Evolutionary conservation across 106 monocot species (phyloP).

Genomic region (Allium cepa): DNA sequence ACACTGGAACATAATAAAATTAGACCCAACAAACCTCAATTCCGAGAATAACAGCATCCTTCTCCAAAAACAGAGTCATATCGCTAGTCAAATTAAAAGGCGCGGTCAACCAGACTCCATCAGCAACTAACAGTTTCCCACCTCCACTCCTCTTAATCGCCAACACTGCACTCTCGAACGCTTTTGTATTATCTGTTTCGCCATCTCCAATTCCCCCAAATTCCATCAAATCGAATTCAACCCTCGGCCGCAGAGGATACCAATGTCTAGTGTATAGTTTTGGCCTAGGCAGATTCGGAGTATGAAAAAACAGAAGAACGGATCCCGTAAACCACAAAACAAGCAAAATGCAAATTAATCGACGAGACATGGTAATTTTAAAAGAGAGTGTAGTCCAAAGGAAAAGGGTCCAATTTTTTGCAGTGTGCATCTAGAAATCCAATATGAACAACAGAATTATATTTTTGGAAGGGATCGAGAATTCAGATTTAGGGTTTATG

Average conservation of each 20-base stretch:
- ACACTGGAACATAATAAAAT: background rate
- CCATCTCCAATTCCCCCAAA: constrained; percentile 71
- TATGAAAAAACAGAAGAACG: too few species aligned
- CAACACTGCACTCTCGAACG: constrained; percentile 51
- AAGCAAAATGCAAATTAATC: too few species aligned
- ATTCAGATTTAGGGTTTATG: too few species aligned
- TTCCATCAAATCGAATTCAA: constrained; percentile 39
- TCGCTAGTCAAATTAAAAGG: constrained; percentile 74
- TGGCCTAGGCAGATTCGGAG: too few species aligned
- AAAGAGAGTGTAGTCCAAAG: too few species aligned
- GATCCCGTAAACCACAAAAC: too few species aligned
- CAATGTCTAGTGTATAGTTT: too few species aligned
- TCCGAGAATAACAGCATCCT: constrained; percentile 50
- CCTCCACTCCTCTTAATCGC: constrained; percentile 44
- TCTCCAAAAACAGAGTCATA: constrained; percentile 60
- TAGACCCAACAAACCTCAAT: constrained; percentile 19
- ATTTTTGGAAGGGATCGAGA: too few species aligned
- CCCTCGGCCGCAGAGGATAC: background rate
- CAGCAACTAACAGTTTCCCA: constrained; percentile 36
- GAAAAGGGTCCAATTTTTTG: too few species aligned
- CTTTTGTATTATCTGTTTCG: constrained; percentile 35
- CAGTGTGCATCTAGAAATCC: too few species aligned
- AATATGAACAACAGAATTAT: too few species aligned
- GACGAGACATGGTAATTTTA: too few species aligned
- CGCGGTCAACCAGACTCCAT: constrained; percentile 52